Evolutionary conservation across 345 rosid species (phyloP), one percentile per base, ranked within the genome.

Genomic region (Microcos paniculata): DNA sequence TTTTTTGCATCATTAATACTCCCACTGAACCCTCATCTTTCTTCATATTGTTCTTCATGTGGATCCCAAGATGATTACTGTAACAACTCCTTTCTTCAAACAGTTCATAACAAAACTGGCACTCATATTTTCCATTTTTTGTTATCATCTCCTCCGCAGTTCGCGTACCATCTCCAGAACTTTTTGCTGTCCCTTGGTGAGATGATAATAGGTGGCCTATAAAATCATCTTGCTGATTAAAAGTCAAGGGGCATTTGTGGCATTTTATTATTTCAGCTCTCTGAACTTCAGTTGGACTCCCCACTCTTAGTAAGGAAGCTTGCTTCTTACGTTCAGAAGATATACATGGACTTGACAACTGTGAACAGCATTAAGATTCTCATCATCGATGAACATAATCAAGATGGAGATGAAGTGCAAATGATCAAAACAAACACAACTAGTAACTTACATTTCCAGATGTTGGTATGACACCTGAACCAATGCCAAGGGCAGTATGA

Each of bases 51-150:
- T 81, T 86, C 75, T 84, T 78, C 31, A 81, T 79, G 77, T 88
- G 91, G 76, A 61, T 71, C 75, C 80, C 91, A 53, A 88, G 80
- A 76, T 88, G 91, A 57, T 82, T 82, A 76, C 78, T 42, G 76
- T 70, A 84, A 12, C 77, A 56, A 40, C 68, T 82, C 77, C 80
- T 84, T 80, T 81, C 89, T 76, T 85, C 85, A 81, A 79, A 88
- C 43, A 71, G 53, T 73, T 82, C 84, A 19, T 58, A 62, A 79
- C 87, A 85, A 61, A 82, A 62, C 78, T 88, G 91, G 72, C 91
- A 88, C 66, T 88, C 80, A 43, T 84, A 88, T 68, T 82, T 88
- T 67, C 85, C 84, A 76, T 85, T 80, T 78, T 77, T 85, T 2
- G 77, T 74, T 48, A 79, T 81, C 64, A 68, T 82, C 55, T 80